These are phyloP conservation scores for Flagelloscypha sp. DNA, from an alignment of 768 basidiomycete genomes.

Conservation along the genomic window DNA sequence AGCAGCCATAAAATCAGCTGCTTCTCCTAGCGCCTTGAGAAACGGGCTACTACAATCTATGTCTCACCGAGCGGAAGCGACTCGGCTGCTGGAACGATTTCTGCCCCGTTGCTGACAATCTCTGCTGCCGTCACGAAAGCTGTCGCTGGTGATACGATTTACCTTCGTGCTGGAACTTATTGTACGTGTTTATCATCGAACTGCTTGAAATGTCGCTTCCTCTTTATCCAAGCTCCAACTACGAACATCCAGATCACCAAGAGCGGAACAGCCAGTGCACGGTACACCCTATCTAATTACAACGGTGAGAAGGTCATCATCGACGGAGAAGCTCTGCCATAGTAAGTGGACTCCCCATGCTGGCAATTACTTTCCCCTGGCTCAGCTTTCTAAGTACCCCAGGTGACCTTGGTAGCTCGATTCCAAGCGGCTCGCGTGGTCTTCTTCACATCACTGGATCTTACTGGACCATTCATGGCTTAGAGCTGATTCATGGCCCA, in stretches of 20 bases:
- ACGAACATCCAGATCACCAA: slow-evolving; percentile 2
- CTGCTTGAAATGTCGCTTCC: no score
- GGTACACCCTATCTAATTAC: neutral
- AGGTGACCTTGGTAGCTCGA: neutral
- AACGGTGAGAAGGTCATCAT: slow-evolving; percentile 1
- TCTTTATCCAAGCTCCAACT: no score
- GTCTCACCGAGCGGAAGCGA: neutral
- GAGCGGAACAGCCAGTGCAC: neutral
- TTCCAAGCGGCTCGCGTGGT: neutral
- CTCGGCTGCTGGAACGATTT: neutral
- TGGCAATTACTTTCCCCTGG: neutral
- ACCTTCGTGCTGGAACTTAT: neutral
- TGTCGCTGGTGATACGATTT: neutral
- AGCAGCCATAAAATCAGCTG: no score
- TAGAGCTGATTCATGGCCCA: neutral
- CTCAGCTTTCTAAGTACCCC: neutral
- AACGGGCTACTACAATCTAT: slow-evolving; percentile 1
- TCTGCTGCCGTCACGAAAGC: neutral
- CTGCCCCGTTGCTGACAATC: neutral
- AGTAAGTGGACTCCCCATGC: no score
- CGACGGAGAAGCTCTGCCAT: slow-evolving; percentile 2
- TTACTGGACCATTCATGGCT: neutral
- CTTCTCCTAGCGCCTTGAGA: no score
- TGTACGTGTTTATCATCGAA: no score
- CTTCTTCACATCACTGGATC: neutral